Percentiles rank a stretch among this genome's conserved stretches.
phyloP scores from a whole-genome alignment of 1,139 yeast genomes.

The Magnusiomyces magnusii region DNA sequence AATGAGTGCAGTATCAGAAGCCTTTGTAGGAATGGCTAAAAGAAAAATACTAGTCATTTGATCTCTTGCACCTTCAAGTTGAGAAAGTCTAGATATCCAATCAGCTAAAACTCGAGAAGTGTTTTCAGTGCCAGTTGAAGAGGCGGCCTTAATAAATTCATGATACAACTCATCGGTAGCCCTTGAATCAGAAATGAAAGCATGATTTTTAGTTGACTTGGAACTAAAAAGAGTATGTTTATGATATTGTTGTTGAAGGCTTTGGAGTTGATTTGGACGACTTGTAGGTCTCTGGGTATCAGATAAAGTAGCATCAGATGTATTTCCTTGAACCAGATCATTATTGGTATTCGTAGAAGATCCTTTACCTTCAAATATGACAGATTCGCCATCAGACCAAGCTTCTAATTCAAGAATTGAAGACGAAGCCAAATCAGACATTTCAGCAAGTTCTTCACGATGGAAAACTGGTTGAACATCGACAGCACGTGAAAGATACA shows the following conservation, averaged over 20 bases:
- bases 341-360: constrained; percentile 1
- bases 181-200: not conserved
- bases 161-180: constrained; percentile 52
- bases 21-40: constrained; percentile 47
- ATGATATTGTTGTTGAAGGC: not conserved
- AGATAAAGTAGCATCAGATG: not conserved
- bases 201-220: not conserved
- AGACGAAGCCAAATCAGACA: constrained; percentile 75
- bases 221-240: not conserved
- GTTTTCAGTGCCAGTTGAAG: constrained; percentile 31
- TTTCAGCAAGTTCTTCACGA: constrained; percentile 73
- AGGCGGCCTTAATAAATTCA: constrained; percentile 56
- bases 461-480: constrained; percentile 96
- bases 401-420: constrained; percentile 80
- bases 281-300: not conserved
- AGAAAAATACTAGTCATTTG: constrained; percentile 59
- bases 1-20: constrained; percentile 37
- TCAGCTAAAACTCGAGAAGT: constrained; percentile 28
- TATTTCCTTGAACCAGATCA: not conserved
- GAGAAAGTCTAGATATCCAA: constrained; percentile 46
- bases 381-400: constrained; percentile 65
- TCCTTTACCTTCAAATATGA: constrained; percentile 29
- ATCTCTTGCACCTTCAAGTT: constrained; percentile 38
- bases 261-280: not conserved
- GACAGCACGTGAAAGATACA: constrained; percentile 85